Conservation (phyloP, 352 stramenopile genomes). For the Pythium guiyangense region DNA sequence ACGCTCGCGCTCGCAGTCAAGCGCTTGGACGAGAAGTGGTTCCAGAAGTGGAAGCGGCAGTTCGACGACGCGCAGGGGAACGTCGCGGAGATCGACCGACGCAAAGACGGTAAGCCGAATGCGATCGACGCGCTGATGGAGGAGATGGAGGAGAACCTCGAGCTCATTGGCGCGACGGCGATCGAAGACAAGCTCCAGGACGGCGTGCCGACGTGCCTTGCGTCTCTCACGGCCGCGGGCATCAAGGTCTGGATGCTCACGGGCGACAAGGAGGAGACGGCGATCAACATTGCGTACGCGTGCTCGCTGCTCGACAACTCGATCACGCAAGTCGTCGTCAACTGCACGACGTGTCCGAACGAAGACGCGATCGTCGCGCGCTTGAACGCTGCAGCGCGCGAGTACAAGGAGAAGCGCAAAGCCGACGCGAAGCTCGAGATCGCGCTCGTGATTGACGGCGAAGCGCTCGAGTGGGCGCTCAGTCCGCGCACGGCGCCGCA, state of each 20-base stretch:
- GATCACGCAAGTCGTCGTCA: slow-evolving; percentile 79
- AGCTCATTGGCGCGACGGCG: slow-evolving; percentile 85
- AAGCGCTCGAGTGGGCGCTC: slow-evolving; percentile 63
- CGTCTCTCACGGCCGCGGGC: slow-evolving; percentile 70
- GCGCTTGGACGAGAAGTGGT: slow-evolving; percentile 58
- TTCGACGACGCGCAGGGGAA: slow-evolving; percentile 71
- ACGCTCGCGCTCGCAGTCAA: slow-evolving; percentile 81
- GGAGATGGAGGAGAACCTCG: slow-evolving; percentile 75
- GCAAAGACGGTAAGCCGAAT: slow-evolving; percentile 77
- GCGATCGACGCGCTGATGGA: slow-evolving; percentile 74
- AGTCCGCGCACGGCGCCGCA: slow-evolving; percentile 34
- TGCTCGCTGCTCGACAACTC: slow-evolving; percentile 81
- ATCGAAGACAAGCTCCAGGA: slow-evolving; percentile 93
- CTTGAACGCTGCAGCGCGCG: slow-evolving; percentile 33
- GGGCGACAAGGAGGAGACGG: no score
- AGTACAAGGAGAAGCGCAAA: slow-evolving; percentile 44
- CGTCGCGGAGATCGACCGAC: slow-evolving; percentile 68
- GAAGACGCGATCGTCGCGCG: slow-evolving; percentile 64
- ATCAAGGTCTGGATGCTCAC: no score
- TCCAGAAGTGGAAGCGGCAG: slow-evolving; percentile 63
- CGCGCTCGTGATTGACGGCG: slow-evolving; percentile 66
- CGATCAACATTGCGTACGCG: no score
- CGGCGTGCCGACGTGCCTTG: slow-evolving; percentile 83
- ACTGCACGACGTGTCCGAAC: slow-evolving; percentile 59
- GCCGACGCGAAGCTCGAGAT: slow-evolving; percentile 43